phyloP scores from a whole-genome alignment of 768 basidiomycete genomes.

The Amanita inopinata region DNA sequence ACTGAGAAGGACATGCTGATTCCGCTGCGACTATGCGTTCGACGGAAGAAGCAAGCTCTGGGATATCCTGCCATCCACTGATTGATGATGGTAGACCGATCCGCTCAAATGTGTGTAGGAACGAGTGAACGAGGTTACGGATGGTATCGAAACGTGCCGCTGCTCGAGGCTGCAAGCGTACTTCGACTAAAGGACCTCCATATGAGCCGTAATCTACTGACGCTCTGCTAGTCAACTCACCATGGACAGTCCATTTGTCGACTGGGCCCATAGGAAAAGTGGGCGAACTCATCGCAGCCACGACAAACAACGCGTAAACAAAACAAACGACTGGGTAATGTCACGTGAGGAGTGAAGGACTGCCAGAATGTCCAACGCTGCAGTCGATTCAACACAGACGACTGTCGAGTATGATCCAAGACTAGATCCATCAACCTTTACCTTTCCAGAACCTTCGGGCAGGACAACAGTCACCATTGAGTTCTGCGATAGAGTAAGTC shows the following conservation, averaged over 20 bases:
- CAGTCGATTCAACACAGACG: background rate
- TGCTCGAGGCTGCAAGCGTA: conserved; percentile 58
- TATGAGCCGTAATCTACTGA: too few relatives aligned
- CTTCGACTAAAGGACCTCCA: conserved; percentile 61
- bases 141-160: conserved; percentile 73
- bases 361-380: conserved; percentile 1
- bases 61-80: conserved; percentile 71
- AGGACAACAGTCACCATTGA: conserved; percentile 67
- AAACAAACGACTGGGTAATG: background rate
- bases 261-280: background rate
- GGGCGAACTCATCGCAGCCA: background rate
- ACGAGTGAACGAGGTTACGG: conserved; percentile 50
- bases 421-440: conserved; percentile 43
- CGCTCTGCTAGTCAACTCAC: too few relatives aligned
- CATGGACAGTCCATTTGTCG: conserved; percentile 55
- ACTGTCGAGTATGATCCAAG: conserved; percentile 9
- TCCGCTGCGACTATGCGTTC: conserved; percentile 71
- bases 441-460: conserved; percentile 37
- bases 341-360: too few relatives aligned
- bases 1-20: conserved; percentile 46
- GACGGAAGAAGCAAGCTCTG: conserved; percentile 62
- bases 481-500: conserved; percentile 83
- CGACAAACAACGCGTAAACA: conserved; percentile 45
- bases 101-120: conserved; percentile 46
- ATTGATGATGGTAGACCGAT: conserved; percentile 64